Conservation (phyloP, 1,139 yeast genomes). For the Suhomyces anneliseae region DNA sequence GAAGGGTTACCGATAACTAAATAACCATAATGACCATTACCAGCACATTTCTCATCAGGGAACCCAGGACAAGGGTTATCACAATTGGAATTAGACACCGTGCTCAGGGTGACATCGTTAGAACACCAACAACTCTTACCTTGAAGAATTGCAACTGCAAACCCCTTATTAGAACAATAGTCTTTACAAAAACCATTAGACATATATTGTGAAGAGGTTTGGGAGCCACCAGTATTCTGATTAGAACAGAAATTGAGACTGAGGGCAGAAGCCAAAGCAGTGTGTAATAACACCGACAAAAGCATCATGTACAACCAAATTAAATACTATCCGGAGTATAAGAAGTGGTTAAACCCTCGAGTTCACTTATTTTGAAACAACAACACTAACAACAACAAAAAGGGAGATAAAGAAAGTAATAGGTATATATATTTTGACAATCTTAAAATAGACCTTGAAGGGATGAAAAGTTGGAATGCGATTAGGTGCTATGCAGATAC, state of each 20-base stretch:
- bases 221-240: conserved; percentile 37
- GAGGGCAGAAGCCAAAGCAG: conserved; percentile 6
- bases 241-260: conserved; percentile 43
- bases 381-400: not conserved
- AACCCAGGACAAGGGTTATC: conserved; percentile 53
- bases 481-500: not conserved
- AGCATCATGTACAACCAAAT: not conserved
- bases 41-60: conserved; percentile 35
- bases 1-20: conserved; percentile 25
- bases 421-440: not conserved
- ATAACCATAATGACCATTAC: conserved; percentile 36
- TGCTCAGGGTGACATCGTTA: conserved; percentile 46
- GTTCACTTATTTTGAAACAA: too few relatives aligned
- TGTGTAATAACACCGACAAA: not conserved
- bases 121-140: conserved; percentile 62
- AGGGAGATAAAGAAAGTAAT: not conserved
- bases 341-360: not conserved
- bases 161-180: conserved; percentile 45
- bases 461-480: not conserved
- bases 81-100: conserved; percentile 40
- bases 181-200: conserved; percentile 57
- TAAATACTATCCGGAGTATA: not conserved
- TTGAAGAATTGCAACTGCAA: conserved; percentile 56
- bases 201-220: conserved; percentile 29
- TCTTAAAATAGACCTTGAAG: not conserved